Evolutionary conservation across 768 basidiomycete genomes (phyloP).

Genomic region (Bullera alba): DNA sequence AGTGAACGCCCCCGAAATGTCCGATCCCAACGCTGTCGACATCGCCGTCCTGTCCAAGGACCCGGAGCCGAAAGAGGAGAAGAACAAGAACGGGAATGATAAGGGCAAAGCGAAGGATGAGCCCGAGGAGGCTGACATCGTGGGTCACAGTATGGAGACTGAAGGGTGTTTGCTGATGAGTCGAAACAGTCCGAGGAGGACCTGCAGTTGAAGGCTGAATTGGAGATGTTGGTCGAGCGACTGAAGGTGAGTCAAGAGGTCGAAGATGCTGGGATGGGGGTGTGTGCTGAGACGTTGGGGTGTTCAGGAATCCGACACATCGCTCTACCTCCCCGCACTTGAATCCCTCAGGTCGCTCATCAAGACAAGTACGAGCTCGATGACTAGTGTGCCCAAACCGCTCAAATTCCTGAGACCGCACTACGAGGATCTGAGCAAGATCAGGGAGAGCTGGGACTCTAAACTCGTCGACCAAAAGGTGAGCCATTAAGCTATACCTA

Average conservation of each 20-base stretch:
- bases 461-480: conserved; percentile 53
- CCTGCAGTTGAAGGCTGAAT: conserved; percentile 79
- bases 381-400: conserved; percentile 99
- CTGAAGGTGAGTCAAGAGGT: conserved; percentile 59
- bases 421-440: conserved; percentile 77
- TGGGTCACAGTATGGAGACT: conserved; percentile 49
- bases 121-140: conserved; percentile 56
- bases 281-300: not conserved
- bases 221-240: conserved; percentile 94
- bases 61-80: conserved; percentile 53
- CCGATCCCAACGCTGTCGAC: conserved; percentile 25
- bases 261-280: not conserved
- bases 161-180: conserved; percentile 1
- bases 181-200: conserved; percentile 81
- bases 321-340: conserved; percentile 78
- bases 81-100: conserved; percentile 9
- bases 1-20: too few species aligned
- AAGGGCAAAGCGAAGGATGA: conserved; percentile 43
- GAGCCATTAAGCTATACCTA: conserved; percentile 4
- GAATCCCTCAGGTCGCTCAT: conserved; percentile 91
- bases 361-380: conserved; percentile 91
- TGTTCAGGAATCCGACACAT: conserved; percentile 73
- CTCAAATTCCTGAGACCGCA: conserved; percentile 94
- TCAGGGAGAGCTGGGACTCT: conserved; percentile 64
- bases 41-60: conserved; percentile 47